Conservation (phyloP, 768 basidiomycete species). For the Boletus rubropictus region DNA sequence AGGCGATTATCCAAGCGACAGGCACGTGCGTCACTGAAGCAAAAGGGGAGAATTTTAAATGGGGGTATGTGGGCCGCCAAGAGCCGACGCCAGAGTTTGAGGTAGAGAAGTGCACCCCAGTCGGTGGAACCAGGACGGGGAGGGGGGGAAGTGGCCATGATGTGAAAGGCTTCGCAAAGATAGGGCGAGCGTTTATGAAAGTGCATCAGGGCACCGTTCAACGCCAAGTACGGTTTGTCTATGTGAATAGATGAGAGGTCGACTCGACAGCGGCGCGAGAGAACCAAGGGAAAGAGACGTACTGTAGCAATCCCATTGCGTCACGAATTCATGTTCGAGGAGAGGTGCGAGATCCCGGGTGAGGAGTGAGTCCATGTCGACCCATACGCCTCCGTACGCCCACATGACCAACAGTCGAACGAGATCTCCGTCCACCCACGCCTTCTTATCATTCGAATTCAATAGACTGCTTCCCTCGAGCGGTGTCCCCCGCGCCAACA, state of each 20-base stretch:
- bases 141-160: slow-evolving; percentile 71
- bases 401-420: slow-evolving; percentile 84
- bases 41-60: slow-evolving; percentile 91
- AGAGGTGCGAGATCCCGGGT: slow-evolving; percentile 84
- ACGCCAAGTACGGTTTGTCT: slow-evolving; percentile 71
- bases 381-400: slow-evolving; percentile 90
- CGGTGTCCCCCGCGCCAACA: slow-evolving; percentile 69
- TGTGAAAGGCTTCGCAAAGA: slow-evolving; percentile 92
- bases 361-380: slow-evolving; percentile 95
- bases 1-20: slow-evolving; percentile 91
- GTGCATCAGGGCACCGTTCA: slow-evolving; percentile 94
- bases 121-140: slow-evolving; percentile 80
- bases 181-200: slow-evolving; percentile 90
- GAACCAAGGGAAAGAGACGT: slow-evolving; percentile 16
- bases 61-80: slow-evolving; percentile 67
- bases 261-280: not conserved
- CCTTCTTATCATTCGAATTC: slow-evolving; percentile 62
- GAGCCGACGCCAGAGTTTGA: slow-evolving; percentile 85
- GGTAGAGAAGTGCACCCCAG: slow-evolving; percentile 91
- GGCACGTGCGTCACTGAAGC: slow-evolving; percentile 86
- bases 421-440: slow-evolving; percentile 94
- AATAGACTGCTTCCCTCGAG: slow-evolving; percentile 63
- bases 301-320: slow-evolving; percentile 99
- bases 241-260: not conserved
- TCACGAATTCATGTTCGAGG: slow-evolving; percentile 92